Base-by-base conservation (phyloP, 306 rosid genomes). In the Casuarina glauca region DNA sequence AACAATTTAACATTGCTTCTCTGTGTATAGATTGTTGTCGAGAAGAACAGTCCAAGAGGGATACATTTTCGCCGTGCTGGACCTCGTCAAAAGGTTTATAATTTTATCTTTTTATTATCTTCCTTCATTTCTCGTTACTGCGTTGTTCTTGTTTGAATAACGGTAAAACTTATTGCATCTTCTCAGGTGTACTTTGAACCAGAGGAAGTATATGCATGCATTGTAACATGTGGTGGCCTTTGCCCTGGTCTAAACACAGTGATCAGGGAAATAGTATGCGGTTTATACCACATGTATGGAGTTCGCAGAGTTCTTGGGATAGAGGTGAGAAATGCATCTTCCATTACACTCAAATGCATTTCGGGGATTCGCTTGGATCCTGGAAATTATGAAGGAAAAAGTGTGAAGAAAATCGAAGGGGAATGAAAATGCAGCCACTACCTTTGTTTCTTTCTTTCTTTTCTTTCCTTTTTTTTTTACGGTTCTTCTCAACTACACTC, bases 171-270 rank as follows among this genome's bases (percentile, higher is more conserved):
- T 11, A 43, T 60, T 46, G 52, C 19, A 42, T 60, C 53, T 57
- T 80, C 54, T 51, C 86, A 86, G 90, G 93, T 87, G 52, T 85
- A 64, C 63, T 89, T 89, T 41, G 88, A 85, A 79, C 63, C 89
- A 32, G 87, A 85, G 66, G 93, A 87, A 16, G 86, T 83, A 53
- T 76, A 78, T 20, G 89, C 89, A 1, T 86, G 92, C 62, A 83
- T 89, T 43, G 92, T 89, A 60, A 89, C 92, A 72, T 86, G 90
- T 17, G 93, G 93, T 54, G 87, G 93, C 41, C 75, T 87, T 45
- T 89, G 93, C 46, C 90, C 90, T 4, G 90, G 90, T 50, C 84
- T 86, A 17, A 88, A 88, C 67, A 86, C 88, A 45, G 88, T 86
- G 19, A 86, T 80, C 17, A 89, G 93, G 64, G 93, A 86, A 86